Evolutionary conservation across 768 basidiomycete genomes (phyloP).

Genomic region (Lactarius pseudohatsudake): DNA sequence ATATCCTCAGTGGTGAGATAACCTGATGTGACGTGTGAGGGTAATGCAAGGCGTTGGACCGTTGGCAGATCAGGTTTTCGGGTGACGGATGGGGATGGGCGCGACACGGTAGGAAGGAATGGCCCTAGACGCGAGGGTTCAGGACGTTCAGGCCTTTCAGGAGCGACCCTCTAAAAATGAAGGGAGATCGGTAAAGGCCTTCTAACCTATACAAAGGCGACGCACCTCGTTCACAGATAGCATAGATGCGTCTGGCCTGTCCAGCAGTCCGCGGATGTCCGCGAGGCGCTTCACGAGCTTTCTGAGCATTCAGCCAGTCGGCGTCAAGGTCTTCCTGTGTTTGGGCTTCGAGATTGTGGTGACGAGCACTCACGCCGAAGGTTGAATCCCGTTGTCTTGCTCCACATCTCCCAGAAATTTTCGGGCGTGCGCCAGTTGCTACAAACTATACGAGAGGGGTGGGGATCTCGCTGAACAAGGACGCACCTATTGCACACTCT

Average conservation of each 20-base stretch:
- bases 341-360: too few relatives aligned
- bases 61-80: conserved; percentile 37
- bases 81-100: background rate
- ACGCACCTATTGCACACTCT: too few relatives aligned
- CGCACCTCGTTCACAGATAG: conserved; percentile 30
- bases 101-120: background rate
- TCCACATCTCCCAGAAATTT: too few relatives aligned
- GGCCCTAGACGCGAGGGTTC: conserved; percentile 31
- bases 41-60: conserved; percentile 11
- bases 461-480: too few relatives aligned
- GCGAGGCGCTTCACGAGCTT: conserved; percentile 43
- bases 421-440: too few relatives aligned
- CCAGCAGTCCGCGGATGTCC: conserved; percentile 50
- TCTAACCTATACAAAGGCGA: too few relatives aligned
- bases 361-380: too few relatives aligned
- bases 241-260: conserved; percentile 54
- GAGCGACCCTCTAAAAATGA: conserved; percentile 43
- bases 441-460: too few relatives aligned
- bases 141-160: too few relatives aligned
- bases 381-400: too few relatives aligned
- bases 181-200: background rate
- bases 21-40: conserved; percentile 31
- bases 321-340: background rate
- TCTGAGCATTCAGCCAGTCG: conserved; percentile 38
- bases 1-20: conserved; percentile 5